These are phyloP conservation scores for Shiraia bambusicola DNA, from an alignment of 2,329 filamentous ascomycete species.

Conservation along the genomic window DNA sequence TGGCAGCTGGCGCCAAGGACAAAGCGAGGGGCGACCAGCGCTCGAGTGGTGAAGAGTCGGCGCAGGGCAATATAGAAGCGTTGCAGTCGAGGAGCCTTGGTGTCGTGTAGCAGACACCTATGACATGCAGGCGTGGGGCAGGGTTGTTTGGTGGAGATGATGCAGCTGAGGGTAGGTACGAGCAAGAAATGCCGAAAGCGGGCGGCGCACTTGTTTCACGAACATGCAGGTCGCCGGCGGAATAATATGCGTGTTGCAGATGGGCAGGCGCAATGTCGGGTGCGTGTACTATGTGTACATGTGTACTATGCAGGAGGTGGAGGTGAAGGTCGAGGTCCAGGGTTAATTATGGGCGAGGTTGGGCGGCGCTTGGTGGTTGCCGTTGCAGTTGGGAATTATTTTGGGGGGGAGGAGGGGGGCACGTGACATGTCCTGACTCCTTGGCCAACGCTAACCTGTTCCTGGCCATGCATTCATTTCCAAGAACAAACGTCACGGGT, in stretches of 20 bases:
- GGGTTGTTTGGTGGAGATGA: slow-evolving; percentile 9
- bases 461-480: slow-evolving; percentile 7
- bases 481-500: slow-evolving; percentile 11
- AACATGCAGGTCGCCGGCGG: slow-evolving; percentile 12
- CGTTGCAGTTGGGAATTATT: slow-evolving; percentile 15
- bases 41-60: slow-evolving; percentile 6
- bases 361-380: slow-evolving; percentile 1
- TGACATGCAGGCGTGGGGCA: slow-evolving; percentile 4
- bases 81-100: neutral
- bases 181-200: slow-evolving; percentile 18
- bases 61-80: slow-evolving; percentile 8
- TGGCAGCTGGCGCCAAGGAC: slow-evolving; percentile 24
- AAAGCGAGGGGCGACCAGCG: slow-evolving; percentile 22
- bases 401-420: too few species aligned
- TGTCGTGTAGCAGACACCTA: neutral
- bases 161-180: slow-evolving; percentile 15
- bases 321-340: neutral
- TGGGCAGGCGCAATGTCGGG: neutral
- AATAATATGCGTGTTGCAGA: slow-evolving; percentile 1
- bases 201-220: slow-evolving; percentile 20
- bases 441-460: slow-evolving; percentile 19
- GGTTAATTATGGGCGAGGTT: slow-evolving; percentile 1
- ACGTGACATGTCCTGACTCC: too few species aligned
- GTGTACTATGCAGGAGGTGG: neutral
- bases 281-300: neutral